phyloP scores from a whole-genome alignment of 164 flowering plant species.

The Vitis vinifera region ASM3070453v1 NC_081821.1:6812001-6812500 shows the following conservation, averaged over 20 bases:
- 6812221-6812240: conserved; percentile 42
- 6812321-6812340: conserved; percentile 24
- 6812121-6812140: conserved; percentile 29
- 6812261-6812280: conserved; percentile 36
- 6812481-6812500: conserved; percentile 25
- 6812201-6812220: conserved; percentile 42
- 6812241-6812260: conserved; percentile 25
- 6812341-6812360: conserved; percentile 6
- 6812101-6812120: conserved; percentile 42
- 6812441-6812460: conserved; percentile 31
- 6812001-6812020: conserved; percentile 47
- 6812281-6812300: conserved; percentile 40
- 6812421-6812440: conserved; percentile 31
- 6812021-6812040: conserved; percentile 39
- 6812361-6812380: conserved; percentile 26
- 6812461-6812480: conserved; percentile 33
- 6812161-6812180: conserved; percentile 41
- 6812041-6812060: conserved; percentile 31
- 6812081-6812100: conserved; percentile 42
- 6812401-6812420: conserved; percentile 37
- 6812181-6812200: conserved; percentile 33
- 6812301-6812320: conserved; percentile 45
- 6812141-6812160: conserved; percentile 39
- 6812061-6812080: conserved; percentile 26
- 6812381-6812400: conserved; percentile 23